Evolutionary conservation across 345 rosid genomes (phyloP).

Genomic region (Physaria fendleri): DNA sequence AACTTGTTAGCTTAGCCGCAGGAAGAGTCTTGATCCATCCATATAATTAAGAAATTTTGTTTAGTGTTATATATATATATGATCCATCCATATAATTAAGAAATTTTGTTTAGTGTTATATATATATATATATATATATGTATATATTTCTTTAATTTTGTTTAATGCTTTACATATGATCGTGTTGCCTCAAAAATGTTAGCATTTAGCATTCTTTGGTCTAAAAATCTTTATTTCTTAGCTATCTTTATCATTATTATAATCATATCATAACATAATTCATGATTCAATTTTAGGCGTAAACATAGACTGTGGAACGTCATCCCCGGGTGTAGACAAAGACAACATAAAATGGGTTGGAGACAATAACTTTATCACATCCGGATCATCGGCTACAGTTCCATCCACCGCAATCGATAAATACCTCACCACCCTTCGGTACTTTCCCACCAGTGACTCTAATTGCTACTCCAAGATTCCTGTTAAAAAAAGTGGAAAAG

Average conservation of each 20-base stretch:
- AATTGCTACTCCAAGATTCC: slow-evolving; percentile 27
- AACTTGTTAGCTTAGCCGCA: background rate
- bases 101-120: background rate
- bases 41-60: background rate
- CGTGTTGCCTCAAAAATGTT: too few species aligned
- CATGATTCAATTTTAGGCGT: background rate
- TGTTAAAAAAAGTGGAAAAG: slow-evolving; percentile 12
- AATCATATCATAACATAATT: background rate
- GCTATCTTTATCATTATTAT: background rate
- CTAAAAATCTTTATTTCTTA: background rate
- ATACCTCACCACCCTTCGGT: slow-evolving; percentile 18
- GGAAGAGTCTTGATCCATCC: background rate
- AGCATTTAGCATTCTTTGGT: too few species aligned
- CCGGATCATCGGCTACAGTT: background rate
- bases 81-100: background rate
- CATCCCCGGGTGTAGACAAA: background rate
- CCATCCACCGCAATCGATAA: background rate
- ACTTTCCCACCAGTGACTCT: slow-evolving; percentile 17
- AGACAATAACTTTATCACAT: slow-evolving; percentile 18
- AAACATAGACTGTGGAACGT: slow-evolving; percentile 28
- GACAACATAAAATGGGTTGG: slow-evolving; percentile 23
- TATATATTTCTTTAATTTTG: too few species aligned
- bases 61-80: too few species aligned
- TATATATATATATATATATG: too few species aligned
- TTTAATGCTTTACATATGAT: too few species aligned